Base-by-base conservation (phyloP, 2,329 filamentous ascomycete species). In the Myriangium duriaei region DNA sequence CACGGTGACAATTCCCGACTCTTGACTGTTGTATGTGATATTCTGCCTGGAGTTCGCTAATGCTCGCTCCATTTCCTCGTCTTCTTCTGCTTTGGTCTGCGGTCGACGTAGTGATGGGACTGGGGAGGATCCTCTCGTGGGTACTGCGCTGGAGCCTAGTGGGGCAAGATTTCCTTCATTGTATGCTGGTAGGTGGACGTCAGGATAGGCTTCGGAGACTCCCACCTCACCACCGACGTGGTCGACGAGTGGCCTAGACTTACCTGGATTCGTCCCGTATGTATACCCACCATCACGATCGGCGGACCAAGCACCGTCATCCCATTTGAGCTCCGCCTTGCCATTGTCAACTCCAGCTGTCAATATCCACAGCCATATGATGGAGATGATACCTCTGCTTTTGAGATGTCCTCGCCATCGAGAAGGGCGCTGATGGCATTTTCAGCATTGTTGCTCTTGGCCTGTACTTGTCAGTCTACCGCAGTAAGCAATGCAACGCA, bases 1-100 rank as follows among this genome's bases (percentile, higher is more conserved):
- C 7, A 9, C 30, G 28, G 28, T 39, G n/a, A 39, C 41, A n/a
- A 40, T 17, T 2, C 74, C 74, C 13, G 60, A 69, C 50, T 76
- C 72, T 56, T 77, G 74, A 39, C 38, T 33, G 14, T 26, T 16
- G 21, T 38, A 39, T 14, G 15, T 15, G 7, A 31, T 11, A 13
- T 44, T 41, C 31, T 47, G 45, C 15, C 50, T 52, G 18, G 43
- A 45, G 24, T 44, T 38, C n/a, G 44, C 46, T 11, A 56, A 31
- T 7, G 53, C 56, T 31, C 36, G 37, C 12, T 41, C 42, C 14
- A 56, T 30, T 6, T 54, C 45, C 14, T 45, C 46, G 42, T 58
- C 55, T 40, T 52, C 54, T 7, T 56, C 48, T 13, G 48, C 47
- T 40, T 47, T 48, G 15, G 32, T 52, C 13, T 42, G 45, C 3